phyloP scores from a whole-genome alignment of 1,284 basidiomycete genomes.

The Laetiporus sulphureus region DNA sequence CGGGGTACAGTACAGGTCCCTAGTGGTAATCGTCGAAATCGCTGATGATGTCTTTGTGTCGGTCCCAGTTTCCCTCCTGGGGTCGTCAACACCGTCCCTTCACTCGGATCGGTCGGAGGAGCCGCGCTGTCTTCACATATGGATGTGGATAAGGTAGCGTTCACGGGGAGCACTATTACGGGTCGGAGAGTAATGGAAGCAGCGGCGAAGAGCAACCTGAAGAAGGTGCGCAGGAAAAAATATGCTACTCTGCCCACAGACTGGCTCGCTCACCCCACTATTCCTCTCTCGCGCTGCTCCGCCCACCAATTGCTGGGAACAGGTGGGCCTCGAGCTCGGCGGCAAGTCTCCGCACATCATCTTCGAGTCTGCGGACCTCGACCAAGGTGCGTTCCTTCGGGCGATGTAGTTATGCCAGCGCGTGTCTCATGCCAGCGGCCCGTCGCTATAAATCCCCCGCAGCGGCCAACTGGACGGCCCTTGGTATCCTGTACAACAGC shows the following conservation, averaged over 20 bases:
- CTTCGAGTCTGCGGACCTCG: constrained; percentile 77
- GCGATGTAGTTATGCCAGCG: not conserved
- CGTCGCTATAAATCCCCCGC: constrained; percentile 1
- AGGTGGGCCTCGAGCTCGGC: constrained; percentile 90
- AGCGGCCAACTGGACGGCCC: constrained; percentile 80
- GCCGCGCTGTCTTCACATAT: constrained; percentile 73
- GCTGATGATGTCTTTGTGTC: constrained; percentile 2
- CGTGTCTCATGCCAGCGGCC: not conserved
- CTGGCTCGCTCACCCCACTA: not conserved
- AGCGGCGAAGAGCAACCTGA: constrained; percentile 90
- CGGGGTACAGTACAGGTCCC: constrained; percentile 12
- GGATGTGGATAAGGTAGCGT: constrained; percentile 82
- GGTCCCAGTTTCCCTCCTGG: constrained; percentile 90
- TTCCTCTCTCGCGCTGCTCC: not conserved
- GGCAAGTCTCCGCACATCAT: constrained; percentile 92
- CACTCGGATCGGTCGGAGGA: constrained; percentile 79
- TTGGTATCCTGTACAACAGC: constrained; percentile 80
- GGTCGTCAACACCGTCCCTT: constrained; percentile 86
- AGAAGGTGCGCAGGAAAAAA: constrained; percentile 47
- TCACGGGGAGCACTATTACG: constrained; percentile 82
- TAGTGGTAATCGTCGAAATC: constrained; percentile 8
- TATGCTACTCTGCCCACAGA: not conserved
- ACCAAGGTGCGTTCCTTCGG: constrained; percentile 52
- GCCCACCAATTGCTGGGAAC: constrained; percentile 3
- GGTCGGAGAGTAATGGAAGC: constrained; percentile 90